Evolutionary conservation across 441 rosid genomes (phyloP).

Genomic region (Gossypium schwendimanii): DNA sequence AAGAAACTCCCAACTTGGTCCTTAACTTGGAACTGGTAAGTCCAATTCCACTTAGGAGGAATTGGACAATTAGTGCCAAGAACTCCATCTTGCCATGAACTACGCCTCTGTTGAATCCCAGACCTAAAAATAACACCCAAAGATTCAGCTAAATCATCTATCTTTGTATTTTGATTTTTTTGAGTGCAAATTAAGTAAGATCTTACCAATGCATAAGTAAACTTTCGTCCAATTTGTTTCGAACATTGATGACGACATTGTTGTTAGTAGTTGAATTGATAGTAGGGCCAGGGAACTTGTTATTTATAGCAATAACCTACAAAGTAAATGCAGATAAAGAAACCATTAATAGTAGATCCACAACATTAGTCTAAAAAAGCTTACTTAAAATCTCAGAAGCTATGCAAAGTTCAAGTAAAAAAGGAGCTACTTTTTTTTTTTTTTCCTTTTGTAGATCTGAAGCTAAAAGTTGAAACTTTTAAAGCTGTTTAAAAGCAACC

Average conservation of each 20-base stretch:
- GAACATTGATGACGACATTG: conserved; percentile 71
- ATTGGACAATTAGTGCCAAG: conserved; percentile 92
- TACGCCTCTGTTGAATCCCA: conserved; percentile 80
- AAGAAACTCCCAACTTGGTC: conserved; percentile 96
- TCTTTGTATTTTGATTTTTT: neutral
- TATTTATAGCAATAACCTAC: conserved; percentile 90
- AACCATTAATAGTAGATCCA: conserved; percentile 12
- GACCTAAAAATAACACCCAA: conserved; percentile 41
- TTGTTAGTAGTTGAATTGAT: conserved; percentile 82
- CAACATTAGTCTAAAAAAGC: conserved; percentile 2
- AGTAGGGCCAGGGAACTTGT: conserved; percentile 80
- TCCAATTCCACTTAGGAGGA: conserved; percentile 94
- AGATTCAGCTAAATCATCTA: neutral
- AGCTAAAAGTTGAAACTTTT: conserved; percentile 27
- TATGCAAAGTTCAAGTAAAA: conserved; percentile 7
- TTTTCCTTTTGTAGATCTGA: conserved; percentile 36
- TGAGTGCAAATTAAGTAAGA: conserved; percentile 5
- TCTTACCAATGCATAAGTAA: conserved; percentile 78
- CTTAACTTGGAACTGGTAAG: conserved; percentile 90
- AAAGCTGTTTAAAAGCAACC: conserved; percentile 19
- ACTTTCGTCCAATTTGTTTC: conserved; percentile 72
- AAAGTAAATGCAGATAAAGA: conserved; percentile 18
- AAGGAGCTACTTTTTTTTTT: neutral
- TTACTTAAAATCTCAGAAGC: conserved; percentile 14
- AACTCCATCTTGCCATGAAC: conserved; percentile 97